Conservation (phyloP, 257 asterid species). For the Avicennia marina region DNA sequence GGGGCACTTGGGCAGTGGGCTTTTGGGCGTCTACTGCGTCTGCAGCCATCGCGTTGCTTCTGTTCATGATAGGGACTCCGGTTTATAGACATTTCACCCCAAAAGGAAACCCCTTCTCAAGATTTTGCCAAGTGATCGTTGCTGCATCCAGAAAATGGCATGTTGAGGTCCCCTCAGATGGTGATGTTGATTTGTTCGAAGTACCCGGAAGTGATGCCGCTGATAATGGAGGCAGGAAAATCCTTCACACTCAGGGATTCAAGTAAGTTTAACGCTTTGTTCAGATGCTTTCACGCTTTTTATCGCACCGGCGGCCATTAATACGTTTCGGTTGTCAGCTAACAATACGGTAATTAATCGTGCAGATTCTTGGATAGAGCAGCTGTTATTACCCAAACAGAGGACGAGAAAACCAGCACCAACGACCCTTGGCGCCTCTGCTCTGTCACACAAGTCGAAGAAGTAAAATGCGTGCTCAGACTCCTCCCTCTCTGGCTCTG, state of each 20-base stretch:
- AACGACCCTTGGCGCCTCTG: slow-evolving; percentile 25
- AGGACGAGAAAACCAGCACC: background rate
- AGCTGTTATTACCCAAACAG: slow-evolving; percentile 32
- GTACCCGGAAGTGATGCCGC: slow-evolving; percentile 45
- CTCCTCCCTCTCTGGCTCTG: slow-evolving; percentile 32
- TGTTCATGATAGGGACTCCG: slow-evolving; percentile 39
- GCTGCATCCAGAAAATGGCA: slow-evolving; percentile 45
- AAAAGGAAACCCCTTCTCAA: slow-evolving; percentile 61
- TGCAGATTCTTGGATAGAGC: slow-evolving; percentile 76
- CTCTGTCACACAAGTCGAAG: slow-evolving; percentile 30
- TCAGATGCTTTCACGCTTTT: no score
- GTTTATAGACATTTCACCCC: slow-evolving; percentile 45
- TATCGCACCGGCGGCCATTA: no score
- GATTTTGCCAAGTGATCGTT: slow-evolving; percentile 64
- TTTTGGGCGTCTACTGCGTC: slow-evolving; percentile 61
- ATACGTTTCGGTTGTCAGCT: no score
- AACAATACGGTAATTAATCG: no score
- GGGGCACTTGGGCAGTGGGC: slow-evolving; percentile 66
- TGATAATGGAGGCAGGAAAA: slow-evolving; percentile 61
- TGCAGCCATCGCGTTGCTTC: slow-evolving; percentile 36
- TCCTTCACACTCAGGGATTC: slow-evolving; percentile 48
- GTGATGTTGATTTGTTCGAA: slow-evolving; percentile 38
- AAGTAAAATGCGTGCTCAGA: slow-evolving; percentile 26
- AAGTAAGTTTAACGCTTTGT: no score
- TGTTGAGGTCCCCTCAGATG: background rate